phyloP scores from a whole-genome alignment of 805 yeast species.

The Wickerhamiella azymoides region DNA sequence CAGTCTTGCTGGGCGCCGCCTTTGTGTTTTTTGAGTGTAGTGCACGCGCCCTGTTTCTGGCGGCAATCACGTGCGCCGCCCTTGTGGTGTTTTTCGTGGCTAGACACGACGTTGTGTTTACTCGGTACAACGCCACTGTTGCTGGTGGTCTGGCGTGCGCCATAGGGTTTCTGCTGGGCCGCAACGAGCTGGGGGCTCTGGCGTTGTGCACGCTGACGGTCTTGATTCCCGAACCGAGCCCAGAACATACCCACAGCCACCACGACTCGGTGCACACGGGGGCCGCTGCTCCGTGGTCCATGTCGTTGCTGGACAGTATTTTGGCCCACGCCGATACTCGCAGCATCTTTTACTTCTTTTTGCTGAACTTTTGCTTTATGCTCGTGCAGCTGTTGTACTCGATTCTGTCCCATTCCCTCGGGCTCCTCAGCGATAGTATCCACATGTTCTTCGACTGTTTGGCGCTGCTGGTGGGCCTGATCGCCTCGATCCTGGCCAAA shows the following conservation, averaged over 20 bases:
- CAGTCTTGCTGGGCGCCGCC: constrained; percentile 11
- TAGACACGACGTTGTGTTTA: constrained; percentile 19
- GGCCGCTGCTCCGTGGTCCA: neutral
- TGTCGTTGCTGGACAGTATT: constrained; percentile 26
- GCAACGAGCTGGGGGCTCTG: constrained; percentile 12
- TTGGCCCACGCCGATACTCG: constrained; percentile 56
- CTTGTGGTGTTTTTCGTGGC: constrained; percentile 22
- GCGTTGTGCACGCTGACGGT: constrained; percentile 13
- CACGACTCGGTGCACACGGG: neutral
- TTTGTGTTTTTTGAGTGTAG: constrained; percentile 10
- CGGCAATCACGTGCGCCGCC: constrained; percentile 21
- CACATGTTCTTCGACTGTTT: constrained; percentile 96
- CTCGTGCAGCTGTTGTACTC: constrained; percentile 84
- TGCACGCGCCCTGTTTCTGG: constrained; percentile 10
- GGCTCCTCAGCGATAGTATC: constrained; percentile 79
- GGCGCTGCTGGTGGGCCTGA: constrained; percentile 73
- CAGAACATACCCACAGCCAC: neutral
- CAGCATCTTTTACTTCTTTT: constrained; percentile 74
- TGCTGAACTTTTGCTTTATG: constrained; percentile 87
- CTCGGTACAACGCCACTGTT: constrained; percentile 18
- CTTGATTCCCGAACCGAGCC: constrained; percentile 9
- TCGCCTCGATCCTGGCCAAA: constrained; percentile 62
- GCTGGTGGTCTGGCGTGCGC: constrained; percentile 14
- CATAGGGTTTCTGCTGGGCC: constrained; percentile 14
- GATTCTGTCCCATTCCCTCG: constrained; percentile 81